phyloP scores from a whole-genome alignment of 176 grass and related monocot species.

The Oryza glumipatula region DNA sequence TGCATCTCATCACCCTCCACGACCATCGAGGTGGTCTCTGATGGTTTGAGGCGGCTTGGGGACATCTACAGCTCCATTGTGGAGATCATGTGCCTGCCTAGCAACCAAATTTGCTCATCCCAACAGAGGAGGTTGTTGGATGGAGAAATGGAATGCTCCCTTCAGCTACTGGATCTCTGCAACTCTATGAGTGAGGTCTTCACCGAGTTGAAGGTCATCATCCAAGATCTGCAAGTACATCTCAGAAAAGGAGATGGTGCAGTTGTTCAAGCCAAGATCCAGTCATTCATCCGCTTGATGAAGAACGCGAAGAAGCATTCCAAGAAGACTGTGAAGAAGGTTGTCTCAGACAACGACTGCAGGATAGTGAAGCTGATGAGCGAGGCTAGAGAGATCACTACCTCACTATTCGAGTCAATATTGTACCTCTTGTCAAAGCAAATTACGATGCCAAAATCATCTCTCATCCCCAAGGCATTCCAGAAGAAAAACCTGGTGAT shows the following conservation, averaged over 20 bases:
- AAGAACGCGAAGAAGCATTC: slow-evolving; percentile 53
- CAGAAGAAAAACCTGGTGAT: slow-evolving; percentile 13
- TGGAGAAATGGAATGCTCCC: slow-evolving; percentile 33
- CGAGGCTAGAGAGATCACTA: slow-evolving; percentile 49
- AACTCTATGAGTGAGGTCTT: slow-evolving; percentile 35
- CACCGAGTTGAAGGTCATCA: slow-evolving; percentile 26
- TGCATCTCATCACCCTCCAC: slow-evolving; percentile 27
- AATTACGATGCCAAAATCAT: slow-evolving; percentile 24
- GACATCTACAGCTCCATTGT: slow-evolving; percentile 33
- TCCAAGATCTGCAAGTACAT: slow-evolving; percentile 32
- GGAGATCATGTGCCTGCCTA: slow-evolving; percentile 33
- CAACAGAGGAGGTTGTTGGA: slow-evolving; percentile 31
- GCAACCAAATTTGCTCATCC: slow-evolving; percentile 17
- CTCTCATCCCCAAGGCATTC: slow-evolving; percentile 37
- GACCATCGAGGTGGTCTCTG: slow-evolving; percentile 12
- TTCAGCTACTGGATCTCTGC: slow-evolving; percentile 48
- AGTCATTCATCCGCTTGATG: slow-evolving; percentile 25
- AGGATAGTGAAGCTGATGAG: slow-evolving; percentile 20
- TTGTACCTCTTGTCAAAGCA: slow-evolving; percentile 30
- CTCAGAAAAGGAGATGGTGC: slow-evolving; percentile 42
- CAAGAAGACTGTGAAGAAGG: slow-evolving; percentile 44
- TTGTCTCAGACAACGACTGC: not conserved
- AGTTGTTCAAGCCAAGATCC: slow-evolving; percentile 20
- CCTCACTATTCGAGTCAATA: slow-evolving; percentile 43
- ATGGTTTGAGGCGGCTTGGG: slow-evolving; percentile 29